Evolutionary conservation across 352 stramenopile genomes (phyloP), one percentile per base, ranked within the genome.

Genomic region (Globisporangium irregulare): DNA sequence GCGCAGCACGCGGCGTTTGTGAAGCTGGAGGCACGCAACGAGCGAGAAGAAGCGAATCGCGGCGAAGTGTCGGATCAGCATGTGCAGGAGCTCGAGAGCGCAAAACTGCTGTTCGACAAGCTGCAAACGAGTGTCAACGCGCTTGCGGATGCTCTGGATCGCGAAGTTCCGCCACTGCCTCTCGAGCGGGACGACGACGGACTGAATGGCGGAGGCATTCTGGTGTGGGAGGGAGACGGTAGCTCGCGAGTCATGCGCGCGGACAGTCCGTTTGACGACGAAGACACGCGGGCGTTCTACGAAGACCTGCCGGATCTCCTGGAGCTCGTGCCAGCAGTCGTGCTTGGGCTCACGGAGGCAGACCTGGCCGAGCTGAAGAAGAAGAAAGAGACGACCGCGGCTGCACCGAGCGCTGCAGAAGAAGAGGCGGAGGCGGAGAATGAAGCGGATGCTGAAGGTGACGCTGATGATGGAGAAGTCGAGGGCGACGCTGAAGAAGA

Each of bases 211-310:
- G 73, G 69, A 10, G 78, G 81, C 0, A 81, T 94, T 61, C 74
- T 80, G 15, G 56, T 96, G 10, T 96, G 82, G 80, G 86, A 94
- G 72, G 81, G 79, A 3, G 85, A 93, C 54, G 85, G 94, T 82
- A 81, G 76, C 64, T 67, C 74, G 0, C 70, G 79, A 76, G 51
- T 76, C 77, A 59, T 97, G 80, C 73, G 83, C 66, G 73, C 80
- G 81, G 73, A 97, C 75, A 82, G 82, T n/a, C 92, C 96, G 2
- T 99, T 98, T 67, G 96, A 98, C 68, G 96, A 99, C 68, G 95
- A 98, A 74, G 95, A 98, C 61, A 98, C 92, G 41, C 88, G 95
- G 3, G 88, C 85, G 5, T 99, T 99, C 82, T 99, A 99, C 72
- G 93, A 98, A 76, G 96, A 99, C 75, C 73, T 99, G 62, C 97